Evolutionary conservation across 345 rosid species (phyloP).

Genomic region (Ceriops tagal): DNA sequence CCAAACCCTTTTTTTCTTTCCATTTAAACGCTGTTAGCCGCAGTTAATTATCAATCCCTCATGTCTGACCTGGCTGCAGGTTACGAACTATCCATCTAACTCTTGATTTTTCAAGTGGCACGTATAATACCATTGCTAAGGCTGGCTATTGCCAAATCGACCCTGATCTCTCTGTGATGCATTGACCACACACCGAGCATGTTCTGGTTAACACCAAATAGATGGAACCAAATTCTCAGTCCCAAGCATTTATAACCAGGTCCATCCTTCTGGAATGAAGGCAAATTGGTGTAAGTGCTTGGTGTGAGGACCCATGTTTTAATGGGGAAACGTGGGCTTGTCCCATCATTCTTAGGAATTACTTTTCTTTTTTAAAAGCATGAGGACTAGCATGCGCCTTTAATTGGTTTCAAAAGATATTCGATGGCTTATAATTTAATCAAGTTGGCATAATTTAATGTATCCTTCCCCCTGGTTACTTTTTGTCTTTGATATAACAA

Average conservation of each 20-base stretch:
- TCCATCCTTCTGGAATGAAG: conserved; percentile 25
- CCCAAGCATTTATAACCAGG: conserved; percentile 10
- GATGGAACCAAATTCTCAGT: no score
- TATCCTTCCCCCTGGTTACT: background rate
- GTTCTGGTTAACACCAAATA: no score
- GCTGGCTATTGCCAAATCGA: conserved; percentile 3
- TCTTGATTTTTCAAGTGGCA: no score
- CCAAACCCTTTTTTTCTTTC: background rate
- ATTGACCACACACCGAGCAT: background rate
- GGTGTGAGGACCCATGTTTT: conserved; percentile 37
- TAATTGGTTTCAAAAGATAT: conserved; percentile 31
- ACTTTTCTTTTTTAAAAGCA: conserved; percentile 7
- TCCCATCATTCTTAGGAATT: conserved; percentile 35
- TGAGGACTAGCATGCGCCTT: conserved; percentile 20
- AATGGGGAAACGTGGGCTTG: conserved; percentile 45
- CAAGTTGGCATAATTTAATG: no score
- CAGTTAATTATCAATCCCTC: background rate
- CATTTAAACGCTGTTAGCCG: conserved; percentile 11
- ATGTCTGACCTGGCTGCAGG: conserved; percentile 15
- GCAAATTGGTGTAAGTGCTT: conserved; percentile 27
- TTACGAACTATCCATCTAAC: background rate
- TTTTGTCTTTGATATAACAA: background rate
- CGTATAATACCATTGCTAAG: no score
- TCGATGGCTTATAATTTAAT: conserved; percentile 20
- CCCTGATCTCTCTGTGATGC: conserved; percentile 6